Evolutionary conservation across 768 basidiomycete species (phyloP).

Genomic region (Suillus fuscotomentosus): DNA sequence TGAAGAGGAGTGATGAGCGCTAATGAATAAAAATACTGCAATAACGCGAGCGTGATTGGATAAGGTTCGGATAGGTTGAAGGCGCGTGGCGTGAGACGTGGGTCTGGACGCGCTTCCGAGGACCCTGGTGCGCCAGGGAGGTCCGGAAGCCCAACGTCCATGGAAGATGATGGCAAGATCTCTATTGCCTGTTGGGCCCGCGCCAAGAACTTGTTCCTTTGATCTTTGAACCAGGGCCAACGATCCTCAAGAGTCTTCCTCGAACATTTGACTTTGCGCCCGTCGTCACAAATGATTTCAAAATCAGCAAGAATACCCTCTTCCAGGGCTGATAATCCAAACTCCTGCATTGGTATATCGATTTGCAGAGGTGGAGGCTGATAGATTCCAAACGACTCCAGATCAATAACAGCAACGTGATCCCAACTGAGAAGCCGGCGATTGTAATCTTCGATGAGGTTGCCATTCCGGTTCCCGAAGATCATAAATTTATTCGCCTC

Average conservation of each 20-base stretch:
- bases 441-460: slow-evolving; percentile 91
- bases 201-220: slow-evolving; percentile 57
- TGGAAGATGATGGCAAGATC: slow-evolving; percentile 54
- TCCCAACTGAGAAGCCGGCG: slow-evolving; percentile 89
- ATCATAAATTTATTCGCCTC: slow-evolving; percentile 84
- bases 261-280: slow-evolving; percentile 78
- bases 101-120: slow-evolving; percentile 62
- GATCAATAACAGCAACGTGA: slow-evolving; percentile 85
- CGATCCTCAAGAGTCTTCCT: slow-evolving; percentile 82
- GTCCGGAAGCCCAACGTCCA: slow-evolving; percentile 64
- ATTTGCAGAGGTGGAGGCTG: slow-evolving; percentile 72
- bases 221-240: slow-evolving; percentile 93
- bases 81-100: slow-evolving; percentile 74
- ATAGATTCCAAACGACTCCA: slow-evolving; percentile 96
- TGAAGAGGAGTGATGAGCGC: slow-evolving; percentile 88
- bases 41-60: slow-evolving; percentile 80
- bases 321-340: slow-evolving; percentile 82
- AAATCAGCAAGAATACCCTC: slow-evolving; percentile 86
- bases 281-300: slow-evolving; percentile 90
- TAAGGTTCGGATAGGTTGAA: slow-evolving; percentile 88
- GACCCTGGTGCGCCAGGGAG: slow-evolving; percentile 49
- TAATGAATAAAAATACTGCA: slow-evolving; percentile 93
- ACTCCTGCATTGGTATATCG: slow-evolving; percentile 73
- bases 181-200: slow-evolving; percentile 58
- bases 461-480: slow-evolving; percentile 87